phyloP scores from a whole-genome alignment of 371 early-diverging fungal genomes.

The Apophysomyces variabilis region DNA sequence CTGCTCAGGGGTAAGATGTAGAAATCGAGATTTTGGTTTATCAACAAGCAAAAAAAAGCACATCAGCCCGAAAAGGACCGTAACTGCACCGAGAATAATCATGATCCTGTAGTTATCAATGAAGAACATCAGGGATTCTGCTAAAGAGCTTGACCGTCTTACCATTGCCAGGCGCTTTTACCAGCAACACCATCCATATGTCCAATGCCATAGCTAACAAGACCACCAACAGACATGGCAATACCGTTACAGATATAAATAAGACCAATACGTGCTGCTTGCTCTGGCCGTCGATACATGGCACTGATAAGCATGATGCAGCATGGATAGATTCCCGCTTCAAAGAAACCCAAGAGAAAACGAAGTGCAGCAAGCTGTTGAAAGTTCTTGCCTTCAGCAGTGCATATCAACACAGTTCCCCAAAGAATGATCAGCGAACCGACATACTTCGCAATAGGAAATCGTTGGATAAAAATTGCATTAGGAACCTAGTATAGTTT shows the following conservation, averaged over 20 bases:
- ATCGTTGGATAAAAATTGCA: conserved; percentile 39
- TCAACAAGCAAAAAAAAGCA: conserved; percentile 29
- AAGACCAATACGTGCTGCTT: conserved; percentile 31
- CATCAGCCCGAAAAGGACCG: conserved; percentile 22
- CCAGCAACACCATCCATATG: conserved; percentile 46
- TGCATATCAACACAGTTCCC: conserved; percentile 29
- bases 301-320: conserved; percentile 33
- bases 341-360: conserved; percentile 39
- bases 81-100: conserved; percentile 22
- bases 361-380: conserved; percentile 30
- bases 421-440: conserved; percentile 32
- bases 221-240: conserved; percentile 60
- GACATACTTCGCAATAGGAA: conserved; percentile 33
- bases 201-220: conserved; percentile 58
- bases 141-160: not conserved
- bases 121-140: conserved; percentile 12
- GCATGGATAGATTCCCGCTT: conserved; percentile 36
- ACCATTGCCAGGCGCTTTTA: conserved; percentile 57
- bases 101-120: conserved; percentile 23
- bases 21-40: conserved; percentile 24
- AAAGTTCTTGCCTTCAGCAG: conserved; percentile 24
- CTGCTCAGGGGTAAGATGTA: conserved; percentile 26
- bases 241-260: conserved; percentile 20
- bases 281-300: conserved; percentile 37
- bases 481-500: conserved; percentile 25